Conservation (phyloP, 371 early-diverging fungal genomes). For the Gilbertella persicaria region DNA sequence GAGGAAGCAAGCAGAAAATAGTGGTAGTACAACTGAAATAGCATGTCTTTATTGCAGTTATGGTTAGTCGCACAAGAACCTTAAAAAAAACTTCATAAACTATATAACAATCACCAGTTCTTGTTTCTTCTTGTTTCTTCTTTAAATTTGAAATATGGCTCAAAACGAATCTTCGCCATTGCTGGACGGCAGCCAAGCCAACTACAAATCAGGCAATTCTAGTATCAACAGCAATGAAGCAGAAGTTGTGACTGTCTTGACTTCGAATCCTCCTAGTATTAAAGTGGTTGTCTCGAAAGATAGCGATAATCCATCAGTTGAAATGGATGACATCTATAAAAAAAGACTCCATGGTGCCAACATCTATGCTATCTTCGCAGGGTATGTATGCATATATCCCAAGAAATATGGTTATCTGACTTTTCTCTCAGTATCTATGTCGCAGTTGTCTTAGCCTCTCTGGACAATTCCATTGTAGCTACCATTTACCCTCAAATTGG, state of each 20-base stretch:
- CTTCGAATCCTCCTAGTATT: conserved; percentile 26
- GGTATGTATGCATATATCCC: too few species aligned
- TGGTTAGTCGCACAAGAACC: too few species aligned
- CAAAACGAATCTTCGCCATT: conserved; percentile 35
- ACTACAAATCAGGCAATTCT: conserved; percentile 4
- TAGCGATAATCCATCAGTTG: conserved; percentile 1
- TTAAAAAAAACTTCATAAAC: too few species aligned
- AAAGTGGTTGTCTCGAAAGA: conserved; percentile 8
- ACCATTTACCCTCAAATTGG: conserved; percentile 78
- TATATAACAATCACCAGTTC: too few species aligned
- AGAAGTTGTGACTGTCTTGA: conserved; percentile 33
- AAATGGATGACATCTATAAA: conserved; percentile 33
- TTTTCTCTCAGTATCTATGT: conserved; percentile 35
- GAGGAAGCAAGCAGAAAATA: too few species aligned
- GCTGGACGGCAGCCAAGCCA: conserved; percentile 7
- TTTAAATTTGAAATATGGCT: too few species aligned
- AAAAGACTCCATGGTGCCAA: conserved; percentile 41
- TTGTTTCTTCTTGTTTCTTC: too few species aligned
- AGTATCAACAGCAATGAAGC: not conserved
- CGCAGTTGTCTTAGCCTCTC: conserved; percentile 65
- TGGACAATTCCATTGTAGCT: conserved; percentile 84
- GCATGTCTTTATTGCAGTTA: too few species aligned
- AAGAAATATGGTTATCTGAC: not conserved
- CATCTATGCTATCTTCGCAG: conserved; percentile 34
- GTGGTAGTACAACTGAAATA: too few species aligned